Conservation (phyloP, 2,329 filamentous ascomycete species). For the Aureobasidium sp. region DNA sequence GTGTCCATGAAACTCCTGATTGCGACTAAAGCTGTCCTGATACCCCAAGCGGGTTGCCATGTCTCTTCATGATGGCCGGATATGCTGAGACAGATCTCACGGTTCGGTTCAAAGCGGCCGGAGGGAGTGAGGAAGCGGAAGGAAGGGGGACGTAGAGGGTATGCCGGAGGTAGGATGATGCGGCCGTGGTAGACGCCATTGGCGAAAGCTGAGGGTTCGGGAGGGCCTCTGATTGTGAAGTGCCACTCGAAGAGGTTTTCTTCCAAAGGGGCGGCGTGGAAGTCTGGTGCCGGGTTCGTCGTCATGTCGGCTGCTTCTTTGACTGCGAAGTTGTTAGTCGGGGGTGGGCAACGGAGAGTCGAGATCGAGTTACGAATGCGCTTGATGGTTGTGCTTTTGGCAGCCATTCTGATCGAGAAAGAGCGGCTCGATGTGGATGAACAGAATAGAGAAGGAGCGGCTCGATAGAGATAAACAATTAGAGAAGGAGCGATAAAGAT, state of each 20-base stretch:
- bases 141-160: conserved; percentile 85
- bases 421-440: too few relatives aligned
- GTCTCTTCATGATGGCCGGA: conserved; percentile 95
- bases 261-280: conserved; percentile 77
- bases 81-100: conserved; percentile 93
- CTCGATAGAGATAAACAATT: too few relatives aligned
- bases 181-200: conserved; percentile 89
- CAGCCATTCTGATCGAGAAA: conserved; percentile 32
- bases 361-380: conserved; percentile 59
- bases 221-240: conserved; percentile 90
- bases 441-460: neutral
- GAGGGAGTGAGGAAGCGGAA: conserved; percentile 92
- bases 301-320: conserved; percentile 87
- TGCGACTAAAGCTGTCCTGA: conserved; percentile 74
- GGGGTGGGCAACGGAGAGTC: conserved; percentile 19
- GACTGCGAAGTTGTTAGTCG: conserved; percentile 45
- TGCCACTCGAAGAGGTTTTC: conserved; percentile 99
- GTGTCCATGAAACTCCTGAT: conserved; percentile 91
- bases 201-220: conserved; percentile 67
- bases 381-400: conserved; percentile 76
- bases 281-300: conserved; percentile 72
- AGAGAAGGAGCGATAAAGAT: neutral
- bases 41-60: conserved; percentile 97
- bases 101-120: conserved; percentile 90
- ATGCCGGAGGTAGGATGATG: conserved; percentile 81